phyloP scores from a whole-genome alignment of 2,329 filamentous ascomycete species.

The Nakataea oryzae region DNA sequence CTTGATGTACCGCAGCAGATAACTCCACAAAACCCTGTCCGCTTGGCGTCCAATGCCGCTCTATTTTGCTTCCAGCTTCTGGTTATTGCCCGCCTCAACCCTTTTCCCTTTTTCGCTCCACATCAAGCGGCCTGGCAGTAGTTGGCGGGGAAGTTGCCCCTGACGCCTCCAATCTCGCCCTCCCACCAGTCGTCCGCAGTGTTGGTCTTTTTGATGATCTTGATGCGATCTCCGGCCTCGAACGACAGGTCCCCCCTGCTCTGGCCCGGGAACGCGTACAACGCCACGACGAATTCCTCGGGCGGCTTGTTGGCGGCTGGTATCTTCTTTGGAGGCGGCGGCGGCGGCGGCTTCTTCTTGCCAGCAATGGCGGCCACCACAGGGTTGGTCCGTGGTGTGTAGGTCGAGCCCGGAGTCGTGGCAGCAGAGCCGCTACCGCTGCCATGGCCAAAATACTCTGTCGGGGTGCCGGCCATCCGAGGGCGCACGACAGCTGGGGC shows the following conservation, averaged over 20 bases:
- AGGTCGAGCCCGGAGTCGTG: constrained; percentile 6
- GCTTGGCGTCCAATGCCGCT: too few relatives aligned
- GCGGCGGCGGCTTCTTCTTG: constrained; percentile 70
- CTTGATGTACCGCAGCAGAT: too few relatives aligned
- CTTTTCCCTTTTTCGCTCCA: not conserved
- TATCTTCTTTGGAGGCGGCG: constrained; percentile 52
- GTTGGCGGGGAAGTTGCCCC: constrained; percentile 73
- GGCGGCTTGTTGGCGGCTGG: constrained; percentile 33
- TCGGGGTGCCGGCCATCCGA: constrained; percentile 1
- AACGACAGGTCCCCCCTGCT: constrained; percentile 63
- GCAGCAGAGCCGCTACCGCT: not conserved
- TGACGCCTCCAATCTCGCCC: constrained; percentile 58
- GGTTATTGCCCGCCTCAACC: too few relatives aligned
- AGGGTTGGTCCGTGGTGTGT: constrained; percentile 14
- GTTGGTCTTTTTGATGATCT: constrained; percentile 66
- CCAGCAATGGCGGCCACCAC: constrained; percentile 16
- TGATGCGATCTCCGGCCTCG: constrained; percentile 66
- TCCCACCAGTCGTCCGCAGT: constrained; percentile 85
- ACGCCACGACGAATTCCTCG: constrained; percentile 54
- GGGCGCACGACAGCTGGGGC: constrained; percentile 6
- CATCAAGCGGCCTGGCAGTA: constrained; percentile 43
- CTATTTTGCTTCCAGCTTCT: too few relatives aligned
- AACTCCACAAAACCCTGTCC: too few relatives aligned
- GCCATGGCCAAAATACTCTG: constrained; percentile 3
- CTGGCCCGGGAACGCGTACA: constrained; percentile 67